A percentile compares a stretch with the other conserved stretches of the same genome.
phyloP scores from a whole-genome alignment of 1,284 basidiomycete genomes.

The Ceratobasidium sp. region DNA sequence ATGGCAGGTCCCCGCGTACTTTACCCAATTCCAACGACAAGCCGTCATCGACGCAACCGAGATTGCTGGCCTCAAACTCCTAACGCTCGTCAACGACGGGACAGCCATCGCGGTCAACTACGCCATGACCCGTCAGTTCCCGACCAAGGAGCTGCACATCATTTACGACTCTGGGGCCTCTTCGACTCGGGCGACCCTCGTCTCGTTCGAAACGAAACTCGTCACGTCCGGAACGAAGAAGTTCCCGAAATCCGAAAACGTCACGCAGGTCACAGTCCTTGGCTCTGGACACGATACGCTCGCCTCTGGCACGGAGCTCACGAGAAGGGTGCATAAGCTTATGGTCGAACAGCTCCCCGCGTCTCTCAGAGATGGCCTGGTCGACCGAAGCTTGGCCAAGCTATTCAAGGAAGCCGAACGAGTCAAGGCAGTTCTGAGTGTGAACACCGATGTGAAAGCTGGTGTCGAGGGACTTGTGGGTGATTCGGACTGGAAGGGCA shows the following conservation, averaged over 20 bases:
- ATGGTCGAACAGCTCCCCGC: slow-evolving; percentile 78
- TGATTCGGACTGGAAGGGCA: slow-evolving; percentile 91
- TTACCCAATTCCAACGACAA: slow-evolving; percentile 88
- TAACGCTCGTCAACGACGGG: slow-evolving; percentile 93
- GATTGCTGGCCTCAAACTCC: slow-evolving; percentile 86
- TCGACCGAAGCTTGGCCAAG: slow-evolving; percentile 88
- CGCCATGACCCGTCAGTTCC: slow-evolving; percentile 94
- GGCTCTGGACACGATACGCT: slow-evolving; percentile 87
- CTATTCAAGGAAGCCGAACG: slow-evolving; percentile 93
- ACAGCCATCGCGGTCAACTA: slow-evolving; percentile 94
- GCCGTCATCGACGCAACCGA: slow-evolving; percentile 92
- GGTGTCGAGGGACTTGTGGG: slow-evolving; percentile 89
- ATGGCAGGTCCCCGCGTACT: slow-evolving; percentile 78
- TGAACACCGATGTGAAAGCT: slow-evolving; percentile 85
- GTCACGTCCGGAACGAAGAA: slow-evolving; percentile 63
- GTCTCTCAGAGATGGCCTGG: slow-evolving; percentile 70
- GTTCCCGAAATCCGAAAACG: slow-evolving; percentile 61
- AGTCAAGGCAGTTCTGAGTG: slow-evolving; percentile 94
- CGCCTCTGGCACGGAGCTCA: slow-evolving; percentile 86
- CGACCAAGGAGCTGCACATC: slow-evolving; percentile 83
- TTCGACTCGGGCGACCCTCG: slow-evolving; percentile 88
- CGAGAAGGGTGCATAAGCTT: slow-evolving; percentile 86
- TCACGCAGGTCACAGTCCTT: slow-evolving; percentile 74
- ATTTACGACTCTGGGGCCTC: slow-evolving; percentile 96
- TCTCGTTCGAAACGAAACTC: slow-evolving; percentile 71